These are phyloP conservation scores for Teunomyces panamensis DNA, from an alignment of 805 yeast genomes.

Conservation along the genomic window DNA sequence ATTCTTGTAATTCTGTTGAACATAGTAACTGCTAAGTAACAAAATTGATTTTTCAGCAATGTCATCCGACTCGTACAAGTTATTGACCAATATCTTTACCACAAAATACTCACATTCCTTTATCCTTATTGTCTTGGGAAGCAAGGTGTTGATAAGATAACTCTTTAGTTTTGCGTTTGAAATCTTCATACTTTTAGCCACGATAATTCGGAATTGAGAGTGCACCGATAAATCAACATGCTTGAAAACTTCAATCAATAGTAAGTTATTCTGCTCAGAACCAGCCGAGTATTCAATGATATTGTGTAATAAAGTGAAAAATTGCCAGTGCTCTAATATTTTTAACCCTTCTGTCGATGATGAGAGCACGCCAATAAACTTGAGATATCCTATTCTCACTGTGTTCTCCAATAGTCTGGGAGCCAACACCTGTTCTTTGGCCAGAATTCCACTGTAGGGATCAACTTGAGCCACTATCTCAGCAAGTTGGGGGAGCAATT, in stretches of 20 bases:
- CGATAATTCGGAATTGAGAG: constrained; percentile 64
- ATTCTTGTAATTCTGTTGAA: constrained; percentile 31
- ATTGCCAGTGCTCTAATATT: constrained; percentile 76
- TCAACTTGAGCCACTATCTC: constrained; percentile 86
- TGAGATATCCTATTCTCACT: constrained; percentile 71
- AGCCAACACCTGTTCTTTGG: constrained; percentile 74
- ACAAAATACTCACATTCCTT: constrained; percentile 46
- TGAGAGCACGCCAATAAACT: constrained; percentile 72
- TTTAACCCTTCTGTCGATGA: constrained; percentile 58
- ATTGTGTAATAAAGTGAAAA: constrained; percentile 77
- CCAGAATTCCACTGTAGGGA: constrained; percentile 70
- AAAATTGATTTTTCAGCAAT: constrained; percentile 20
- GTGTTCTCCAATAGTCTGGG: constrained; percentile 58
- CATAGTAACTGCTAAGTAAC: constrained; percentile 19
- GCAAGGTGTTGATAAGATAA: constrained; percentile 55
- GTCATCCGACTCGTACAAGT: constrained; percentile 58
- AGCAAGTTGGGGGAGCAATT: constrained; percentile 81
- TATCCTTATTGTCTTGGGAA: constrained; percentile 34
- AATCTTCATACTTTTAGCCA: constrained; percentile 61
- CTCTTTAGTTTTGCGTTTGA: constrained; percentile 51
- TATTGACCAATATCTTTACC: constrained; percentile 56
- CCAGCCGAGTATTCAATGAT: constrained; percentile 49
- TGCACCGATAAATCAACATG: constrained; percentile 59
- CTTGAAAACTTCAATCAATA: constrained; percentile 55
- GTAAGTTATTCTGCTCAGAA: constrained; percentile 38